Conservation (phyloP, 805 yeast genomes). For the Saccharomyces mikatae region DNA sequence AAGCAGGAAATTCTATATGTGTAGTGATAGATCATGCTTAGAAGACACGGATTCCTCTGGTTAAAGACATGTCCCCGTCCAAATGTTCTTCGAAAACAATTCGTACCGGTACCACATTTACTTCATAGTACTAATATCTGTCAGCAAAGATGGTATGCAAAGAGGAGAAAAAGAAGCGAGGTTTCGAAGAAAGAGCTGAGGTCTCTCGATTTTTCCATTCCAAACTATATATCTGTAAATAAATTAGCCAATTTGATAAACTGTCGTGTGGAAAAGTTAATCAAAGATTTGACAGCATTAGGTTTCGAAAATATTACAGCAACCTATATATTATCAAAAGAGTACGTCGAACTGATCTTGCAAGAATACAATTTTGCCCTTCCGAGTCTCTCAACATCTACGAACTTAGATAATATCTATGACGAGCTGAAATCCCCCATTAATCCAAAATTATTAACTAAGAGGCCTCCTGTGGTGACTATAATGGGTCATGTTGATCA, state of each 20-base stretch:
- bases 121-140: background rate
- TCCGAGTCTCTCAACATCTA: slow-evolving; percentile 14
- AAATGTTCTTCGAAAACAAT: background rate
- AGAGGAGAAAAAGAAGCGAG: slow-evolving; percentile 8
- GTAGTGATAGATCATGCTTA: background rate
- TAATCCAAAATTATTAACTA: slow-evolving; percentile 42
- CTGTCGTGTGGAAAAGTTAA: slow-evolving; percentile 53
- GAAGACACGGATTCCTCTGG: background rate
- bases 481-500: slow-evolving; percentile 99
- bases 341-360: slow-evolving; percentile 78
- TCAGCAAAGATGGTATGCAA: slow-evolving; percentile 11
- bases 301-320: slow-evolving; percentile 68
- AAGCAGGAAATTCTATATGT: background rate
- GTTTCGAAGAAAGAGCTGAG: slow-evolving; percentile 9
- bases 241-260: slow-evolving; percentile 67
- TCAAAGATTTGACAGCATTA: slow-evolving; percentile 48
- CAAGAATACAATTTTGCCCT: slow-evolving; percentile 79
- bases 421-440: slow-evolving; percentile 51
- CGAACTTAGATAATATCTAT: slow-evolving; percentile 42
- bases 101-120: background rate
- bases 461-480: slow-evolving; percentile 89
- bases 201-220: slow-evolving; percentile 36
- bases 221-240: slow-evolving; percentile 71
- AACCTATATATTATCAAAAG: slow-evolving; percentile 76
- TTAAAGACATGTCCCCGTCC: background rate